A percentile compares a stretch with the other conserved stretches of the same genome.
Conservation (phyloP, 345 rosid genomes). For the Heritiera littoralis region DNA sequence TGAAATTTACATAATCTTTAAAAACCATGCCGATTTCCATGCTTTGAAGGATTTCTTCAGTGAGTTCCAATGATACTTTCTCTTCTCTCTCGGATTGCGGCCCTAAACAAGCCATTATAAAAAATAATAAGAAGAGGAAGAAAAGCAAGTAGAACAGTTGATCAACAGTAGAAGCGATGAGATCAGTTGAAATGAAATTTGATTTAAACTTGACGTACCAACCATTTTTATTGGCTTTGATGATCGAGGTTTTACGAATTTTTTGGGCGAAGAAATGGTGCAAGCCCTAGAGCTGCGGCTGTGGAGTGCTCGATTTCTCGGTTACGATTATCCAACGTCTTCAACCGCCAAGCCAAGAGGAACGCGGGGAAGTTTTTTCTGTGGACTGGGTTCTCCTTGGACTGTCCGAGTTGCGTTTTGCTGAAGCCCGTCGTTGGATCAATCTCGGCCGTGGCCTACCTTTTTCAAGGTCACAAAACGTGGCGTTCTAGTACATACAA, state of each 20-base stretch:
- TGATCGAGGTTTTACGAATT: no score
- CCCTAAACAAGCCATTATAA: conserved; percentile 28
- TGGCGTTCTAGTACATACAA: not conserved
- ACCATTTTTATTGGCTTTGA: conserved; percentile 25
- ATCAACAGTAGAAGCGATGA: not conserved
- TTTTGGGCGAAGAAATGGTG: not conserved
- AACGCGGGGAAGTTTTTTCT: not conserved
- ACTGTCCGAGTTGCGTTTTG: not conserved
- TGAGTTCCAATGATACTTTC: conserved; percentile 71
- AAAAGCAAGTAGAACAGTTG: not conserved
- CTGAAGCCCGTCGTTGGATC: no score
- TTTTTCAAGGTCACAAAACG: not conserved
- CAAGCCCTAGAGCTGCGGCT: conserved; percentile 14
- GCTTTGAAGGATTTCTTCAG: conserved; percentile 81
- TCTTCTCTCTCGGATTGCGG: conserved; percentile 61
- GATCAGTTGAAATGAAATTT: not conserved
- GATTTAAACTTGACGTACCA: conserved; percentile 26
- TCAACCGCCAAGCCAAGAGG: conserved; percentile 8
- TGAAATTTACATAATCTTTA: conserved; percentile 65
- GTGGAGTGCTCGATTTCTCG: not conserved
- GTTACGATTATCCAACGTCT: conserved; percentile 1
- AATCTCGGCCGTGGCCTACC: no score
- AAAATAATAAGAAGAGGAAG: no score
- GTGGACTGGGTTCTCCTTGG: not conserved
- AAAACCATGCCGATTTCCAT: conserved; percentile 93